Base-by-base conservation (phyloP, 2,329 filamentous ascomycete genomes). In the Rutstroemia sp. region DNA sequence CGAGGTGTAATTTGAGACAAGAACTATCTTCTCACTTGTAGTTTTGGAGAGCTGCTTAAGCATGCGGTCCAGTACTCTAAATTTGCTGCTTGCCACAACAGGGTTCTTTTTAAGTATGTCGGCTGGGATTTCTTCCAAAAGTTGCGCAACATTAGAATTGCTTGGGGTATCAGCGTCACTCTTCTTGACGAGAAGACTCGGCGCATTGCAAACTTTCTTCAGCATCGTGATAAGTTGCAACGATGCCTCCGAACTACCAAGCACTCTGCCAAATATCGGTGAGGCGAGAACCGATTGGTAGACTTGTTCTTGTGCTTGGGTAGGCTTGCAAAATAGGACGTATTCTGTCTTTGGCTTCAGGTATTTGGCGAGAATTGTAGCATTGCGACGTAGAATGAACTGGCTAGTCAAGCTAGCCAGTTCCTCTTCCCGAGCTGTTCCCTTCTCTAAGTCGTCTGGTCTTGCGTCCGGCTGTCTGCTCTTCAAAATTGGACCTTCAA, bases 311-410 rank as follows among this genome's bases (percentile, higher is more conserved):
- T 99, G 94, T 62, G 92, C 90, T 38, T 85, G 80, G 0, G 91
- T 96, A 69, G 97, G 83, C 0, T 92, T 94, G 0, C 94, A 94
- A 64, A 94, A 97, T 0, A 99, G 74, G 1, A 99, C 88, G 64
- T 97, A 99, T 71, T 99, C 94, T 12, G 94, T 84, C 74, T 99
- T 99, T 71, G 92, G 92, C 0, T 92, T 92, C 14, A 99, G 77
- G 45, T 90, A 84, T 2, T 86, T 86, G 49, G 95, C 90, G 0
- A 99, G 90, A 64, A 99, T 92, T 0, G 90, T 87, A 71, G 97
- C 96, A 59, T 97, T 82, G 16, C 94, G 81, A 2, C 94, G 82
- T 4, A 99, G 77, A 4, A 99, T 77, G 67, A 99, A 88, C 0
- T 92, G 91, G 65, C 96, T 88, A 82, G 96, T n/a, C 95, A 75